Evolutionary conservation across 2,329 filamentous ascomycete genomes (phyloP).

Genomic region (Trichothecium sympodiale): DNA sequence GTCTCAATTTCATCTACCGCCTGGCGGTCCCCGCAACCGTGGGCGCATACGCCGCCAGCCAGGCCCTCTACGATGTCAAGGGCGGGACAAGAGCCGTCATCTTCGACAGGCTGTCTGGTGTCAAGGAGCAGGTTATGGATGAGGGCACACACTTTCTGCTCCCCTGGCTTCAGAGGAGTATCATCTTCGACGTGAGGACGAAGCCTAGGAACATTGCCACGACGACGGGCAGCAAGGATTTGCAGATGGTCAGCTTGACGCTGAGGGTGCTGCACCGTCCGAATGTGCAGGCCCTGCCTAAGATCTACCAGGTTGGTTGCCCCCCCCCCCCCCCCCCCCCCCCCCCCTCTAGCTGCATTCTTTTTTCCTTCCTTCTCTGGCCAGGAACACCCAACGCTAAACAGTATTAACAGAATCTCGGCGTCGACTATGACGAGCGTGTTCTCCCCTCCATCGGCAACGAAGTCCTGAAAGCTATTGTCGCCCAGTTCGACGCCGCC

Average conservation of each 20-base stretch:
- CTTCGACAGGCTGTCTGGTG: constrained; percentile 86
- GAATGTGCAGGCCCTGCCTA: constrained; percentile 82
- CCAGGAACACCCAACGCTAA: too few relatives aligned
- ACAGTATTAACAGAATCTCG: constrained; percentile 86
- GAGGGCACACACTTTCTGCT: constrained; percentile 96
- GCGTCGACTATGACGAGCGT: constrained; percentile 95
- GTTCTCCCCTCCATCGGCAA: constrained; percentile 98
- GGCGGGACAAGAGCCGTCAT: constrained; percentile 93
- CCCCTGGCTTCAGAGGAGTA: constrained; percentile 89
- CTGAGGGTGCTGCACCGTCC: constrained; percentile 90
- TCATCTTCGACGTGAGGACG: constrained; percentile 94
- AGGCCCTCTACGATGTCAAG: constrained; percentile 92
- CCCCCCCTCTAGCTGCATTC: too few relatives aligned
- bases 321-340: background rate
- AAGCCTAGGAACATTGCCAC: constrained; percentile 96
- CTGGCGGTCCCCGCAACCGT: constrained; percentile 64
- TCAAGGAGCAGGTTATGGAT: constrained; percentile 84
- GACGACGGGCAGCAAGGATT: constrained; percentile 94
- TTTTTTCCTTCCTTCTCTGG: too few relatives aligned
- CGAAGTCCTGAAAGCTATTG: constrained; percentile 97
- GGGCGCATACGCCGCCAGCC: constrained; percentile 56
- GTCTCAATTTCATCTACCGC: constrained; percentile 51
- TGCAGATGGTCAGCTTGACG: constrained; percentile 99
- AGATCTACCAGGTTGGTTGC: constrained; percentile 82
- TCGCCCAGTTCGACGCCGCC: constrained; percentile 96